Evolutionary conservation across 129 eudicot genomes (phyloP).

Genomic region (Cynara cardunculus): DNA sequence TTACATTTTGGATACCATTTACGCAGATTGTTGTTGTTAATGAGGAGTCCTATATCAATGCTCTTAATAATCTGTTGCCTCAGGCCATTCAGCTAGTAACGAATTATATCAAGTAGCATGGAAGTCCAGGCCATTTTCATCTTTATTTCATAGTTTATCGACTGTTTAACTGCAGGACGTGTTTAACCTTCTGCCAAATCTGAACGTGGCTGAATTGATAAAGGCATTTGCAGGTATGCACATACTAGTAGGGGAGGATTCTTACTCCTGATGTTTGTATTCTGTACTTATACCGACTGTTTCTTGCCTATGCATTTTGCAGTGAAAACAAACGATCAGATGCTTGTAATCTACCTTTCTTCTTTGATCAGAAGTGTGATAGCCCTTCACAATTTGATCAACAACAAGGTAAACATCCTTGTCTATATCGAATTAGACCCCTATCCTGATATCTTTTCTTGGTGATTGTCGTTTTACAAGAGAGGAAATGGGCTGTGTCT

Average conservation of each 20-base stretch:
- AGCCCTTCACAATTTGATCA: slow-evolving; percentile 94
- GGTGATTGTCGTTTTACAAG: not conserved
- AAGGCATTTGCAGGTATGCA: slow-evolving; percentile 87
- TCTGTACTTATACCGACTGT: slow-evolving; percentile 4
- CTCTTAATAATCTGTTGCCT: not conserved
- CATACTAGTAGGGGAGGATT: not conserved
- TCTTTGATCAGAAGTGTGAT: slow-evolving; percentile 93
- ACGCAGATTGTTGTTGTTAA: too few relatives aligned
- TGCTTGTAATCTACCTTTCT: slow-evolving; percentile 92
- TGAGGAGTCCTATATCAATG: too few relatives aligned
- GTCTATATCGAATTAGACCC: not conserved
- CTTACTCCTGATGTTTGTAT: not conserved
- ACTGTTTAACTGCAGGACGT: slow-evolving; percentile 64
- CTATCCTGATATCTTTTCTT: not conserved
- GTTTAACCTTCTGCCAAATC: slow-evolving; percentile 89
- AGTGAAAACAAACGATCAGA: slow-evolving; percentile 98
- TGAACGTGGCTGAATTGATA: slow-evolving; percentile 75
- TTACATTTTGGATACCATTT: too few relatives aligned
- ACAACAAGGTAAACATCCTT: slow-evolving; percentile 62
- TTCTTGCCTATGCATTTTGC: slow-evolving; percentile 17
- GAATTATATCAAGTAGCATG: too few relatives aligned
- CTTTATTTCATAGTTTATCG: not conserved
- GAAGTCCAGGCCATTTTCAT: not conserved
- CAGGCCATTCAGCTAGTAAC: too few relatives aligned
- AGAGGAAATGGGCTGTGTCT: not conserved